Evolutionary conservation across 2,329 filamentous ascomycete genomes (phyloP), one percentile per base, ranked within the genome.

Genomic region (Didymellaceae sp.): DNA sequence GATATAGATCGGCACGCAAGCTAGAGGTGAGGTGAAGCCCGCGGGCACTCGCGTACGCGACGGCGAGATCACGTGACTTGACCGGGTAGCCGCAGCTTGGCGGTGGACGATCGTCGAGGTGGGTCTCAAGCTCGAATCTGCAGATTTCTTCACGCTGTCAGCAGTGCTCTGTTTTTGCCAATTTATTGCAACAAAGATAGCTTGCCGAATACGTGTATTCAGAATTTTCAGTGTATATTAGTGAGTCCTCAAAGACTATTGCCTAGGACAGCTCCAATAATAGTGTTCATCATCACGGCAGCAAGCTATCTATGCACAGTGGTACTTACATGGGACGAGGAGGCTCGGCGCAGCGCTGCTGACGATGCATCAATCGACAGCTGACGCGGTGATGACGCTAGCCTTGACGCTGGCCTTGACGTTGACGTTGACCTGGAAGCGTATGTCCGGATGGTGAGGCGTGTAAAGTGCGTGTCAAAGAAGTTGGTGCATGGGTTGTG

Each of bases 231-330:
- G 68, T 71, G 70, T 67, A 70, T 63, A 70, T 67, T 61, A 60
- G 59, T 81, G 49, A 61, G 78, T 89, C 86, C 67, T 73, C 66
- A 71, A 61, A 65, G 72, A 70, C 72, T 72, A 78, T 38, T 52
- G 61, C 59, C 62, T 82, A 82, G 85, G 87, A 90, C 86, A 89
- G 87, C 87, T 90, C 87, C 87, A 90, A 89, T 89, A 88, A 68
- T 68, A 70, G 65, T 63, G 66, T 70, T 86, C 83, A 86, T 86
- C 84, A 83, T 76, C 52, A 66, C 58, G 59, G 45, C 54, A 35
- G 39, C 40, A 34, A 37, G 52, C 37, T 49, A 44, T 41, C 30
- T 42, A 52, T 42, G 21, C 20, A 33, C 35, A 6, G 31, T 24
- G 30, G 31, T 43, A 61, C 61, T 38, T 63, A 65, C 62, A 52